These are phyloP conservation scores for Vanilla planifolia DNA, from an alignment of 106 monocot species.

Conservation along the genomic window DNA sequence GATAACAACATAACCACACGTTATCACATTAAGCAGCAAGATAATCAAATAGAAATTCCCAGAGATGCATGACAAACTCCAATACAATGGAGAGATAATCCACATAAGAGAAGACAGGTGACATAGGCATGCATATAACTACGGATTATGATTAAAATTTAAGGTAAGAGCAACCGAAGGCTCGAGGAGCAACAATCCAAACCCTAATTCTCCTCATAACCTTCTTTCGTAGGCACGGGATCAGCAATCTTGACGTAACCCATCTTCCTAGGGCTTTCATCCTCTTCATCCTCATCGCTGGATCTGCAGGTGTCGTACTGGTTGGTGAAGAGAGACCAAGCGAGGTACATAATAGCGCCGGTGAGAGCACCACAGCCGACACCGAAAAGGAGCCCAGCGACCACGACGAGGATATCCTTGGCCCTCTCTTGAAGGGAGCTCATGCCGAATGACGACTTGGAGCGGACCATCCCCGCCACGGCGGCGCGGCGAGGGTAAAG, in stretches of 20 bases:
- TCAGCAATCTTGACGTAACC: constrained; percentile 31
- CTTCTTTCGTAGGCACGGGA: constrained; percentile 16
- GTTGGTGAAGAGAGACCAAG: constrained; percentile 28
- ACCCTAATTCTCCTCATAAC: constrained; percentile 24
- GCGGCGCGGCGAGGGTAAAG: constrained; percentile 3
- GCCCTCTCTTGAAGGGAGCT: constrained; percentile 38
- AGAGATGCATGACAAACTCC: too few relatives aligned
- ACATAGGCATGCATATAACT: too few relatives aligned
- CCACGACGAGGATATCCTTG: constrained; percentile 45
- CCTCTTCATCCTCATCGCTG: constrained; percentile 14
- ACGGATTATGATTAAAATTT: too few relatives aligned
- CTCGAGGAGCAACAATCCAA: not conserved
- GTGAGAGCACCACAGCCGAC: constrained; percentile 57
- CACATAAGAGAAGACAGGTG: too few relatives aligned
- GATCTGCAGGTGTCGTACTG: constrained; percentile 10
- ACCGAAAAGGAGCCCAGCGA: constrained; percentile 47
- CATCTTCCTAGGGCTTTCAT: constrained; percentile 36
- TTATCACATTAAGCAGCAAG: too few relatives aligned
- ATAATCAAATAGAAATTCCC: too few relatives aligned
- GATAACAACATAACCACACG: too few relatives aligned
- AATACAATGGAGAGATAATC: too few relatives aligned
- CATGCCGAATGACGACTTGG: not conserved
- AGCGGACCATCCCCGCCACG: not conserved
- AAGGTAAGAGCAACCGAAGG: too few relatives aligned
- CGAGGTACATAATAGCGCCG: constrained; percentile 46